Percentiles rank a stretch among this genome's conserved stretches.
These are phyloP conservation scores for Cyclotella cryptica DNA, from an alignment of 108 stramenopile species.

Conservation along the genomic window DNA sequence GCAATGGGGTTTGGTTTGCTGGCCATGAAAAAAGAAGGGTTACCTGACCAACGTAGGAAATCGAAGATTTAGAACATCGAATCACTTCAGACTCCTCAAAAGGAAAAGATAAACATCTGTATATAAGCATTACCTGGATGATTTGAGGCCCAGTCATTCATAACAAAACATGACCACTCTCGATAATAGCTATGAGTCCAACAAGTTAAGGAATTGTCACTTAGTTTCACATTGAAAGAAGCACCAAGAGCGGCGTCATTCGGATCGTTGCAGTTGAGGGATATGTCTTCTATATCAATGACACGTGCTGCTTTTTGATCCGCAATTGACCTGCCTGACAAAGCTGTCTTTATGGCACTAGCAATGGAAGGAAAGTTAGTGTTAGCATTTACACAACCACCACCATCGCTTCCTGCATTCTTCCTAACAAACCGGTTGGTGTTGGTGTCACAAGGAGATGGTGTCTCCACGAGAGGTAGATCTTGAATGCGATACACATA, in stretches of 20 bases:
- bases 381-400: slow-evolving; percentile 14
- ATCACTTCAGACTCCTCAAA: background rate
- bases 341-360: background rate
- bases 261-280: slow-evolving; percentile 9
- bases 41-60: background rate
- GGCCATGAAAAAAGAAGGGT: slow-evolving; percentile 12
- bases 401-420: slow-evolving; percentile 21
- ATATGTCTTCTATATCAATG: slow-evolving; percentile 7
- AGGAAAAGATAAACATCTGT: background rate
- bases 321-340: background rate
- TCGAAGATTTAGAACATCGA: background rate
- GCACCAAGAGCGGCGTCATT: slow-evolving; percentile 21
- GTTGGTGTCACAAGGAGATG: slow-evolving; percentile 21
- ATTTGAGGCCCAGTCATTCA: slow-evolving; percentile 25
- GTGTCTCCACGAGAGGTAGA: slow-evolving; percentile 37
- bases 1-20: slow-evolving; percentile 27
- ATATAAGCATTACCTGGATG: slow-evolving; percentile 21
- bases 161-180: slow-evolving; percentile 29
- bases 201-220: slow-evolving; percentile 5
- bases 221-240: slow-evolving; percentile 19
- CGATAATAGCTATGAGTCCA: slow-evolving; percentile 33
- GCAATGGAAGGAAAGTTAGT: slow-evolving; percentile 16
- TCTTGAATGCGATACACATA: slow-evolving; percentile 37
- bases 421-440: slow-evolving; percentile 37
- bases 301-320: slow-evolving; percentile 9